Conservation (phyloP, 1,284 basidiomycete genomes). For the Irpex rosettiformis region DNA sequence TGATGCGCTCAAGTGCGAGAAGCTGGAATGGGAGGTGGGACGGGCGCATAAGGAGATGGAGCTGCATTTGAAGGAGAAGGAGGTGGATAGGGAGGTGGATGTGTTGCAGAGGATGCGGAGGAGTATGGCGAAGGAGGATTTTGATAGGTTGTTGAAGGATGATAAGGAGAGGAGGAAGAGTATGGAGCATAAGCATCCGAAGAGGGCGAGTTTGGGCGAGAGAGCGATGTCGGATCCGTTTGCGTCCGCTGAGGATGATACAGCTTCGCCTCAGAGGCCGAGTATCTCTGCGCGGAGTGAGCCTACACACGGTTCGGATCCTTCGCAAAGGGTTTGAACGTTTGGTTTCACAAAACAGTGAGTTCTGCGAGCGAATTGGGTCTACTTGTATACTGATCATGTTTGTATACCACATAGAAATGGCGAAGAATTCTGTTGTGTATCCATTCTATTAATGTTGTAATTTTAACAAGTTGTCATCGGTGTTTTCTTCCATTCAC, state of each 20-base stretch:
- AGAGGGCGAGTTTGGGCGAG: neutral
- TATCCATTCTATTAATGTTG: too few species aligned
- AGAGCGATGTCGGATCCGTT: neutral
- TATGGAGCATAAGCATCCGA: neutral
- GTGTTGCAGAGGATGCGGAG: constrained; percentile 2
- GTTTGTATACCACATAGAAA: too few species aligned
- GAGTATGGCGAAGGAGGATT: neutral
- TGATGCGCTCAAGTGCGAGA: constrained; percentile 21
- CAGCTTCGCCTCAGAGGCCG: too few species aligned
- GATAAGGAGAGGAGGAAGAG: neutral
- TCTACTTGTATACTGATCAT: too few species aligned
- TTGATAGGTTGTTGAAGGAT: neutral
- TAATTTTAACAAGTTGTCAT: too few species aligned
- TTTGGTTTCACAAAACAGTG: too few species aligned
- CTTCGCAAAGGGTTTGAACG: too few species aligned
- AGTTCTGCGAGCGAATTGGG: too few species aligned
- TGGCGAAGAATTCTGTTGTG: too few species aligned
- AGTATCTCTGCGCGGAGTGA: too few species aligned
- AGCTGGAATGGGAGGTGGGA: constrained; percentile 19
- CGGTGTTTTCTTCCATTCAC: too few species aligned
- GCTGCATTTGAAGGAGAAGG: constrained; percentile 15
- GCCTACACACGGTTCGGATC: too few species aligned
- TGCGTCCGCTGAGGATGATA: neutral
- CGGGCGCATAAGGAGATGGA: constrained; percentile 11
- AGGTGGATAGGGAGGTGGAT: neutral